A percentile compares a stretch with the other conserved stretches of the same genome.
Evolutionary conservation across 2,329 filamentous ascomycete species (phyloP).

Genomic region (Aspergillus flavus): DNA sequence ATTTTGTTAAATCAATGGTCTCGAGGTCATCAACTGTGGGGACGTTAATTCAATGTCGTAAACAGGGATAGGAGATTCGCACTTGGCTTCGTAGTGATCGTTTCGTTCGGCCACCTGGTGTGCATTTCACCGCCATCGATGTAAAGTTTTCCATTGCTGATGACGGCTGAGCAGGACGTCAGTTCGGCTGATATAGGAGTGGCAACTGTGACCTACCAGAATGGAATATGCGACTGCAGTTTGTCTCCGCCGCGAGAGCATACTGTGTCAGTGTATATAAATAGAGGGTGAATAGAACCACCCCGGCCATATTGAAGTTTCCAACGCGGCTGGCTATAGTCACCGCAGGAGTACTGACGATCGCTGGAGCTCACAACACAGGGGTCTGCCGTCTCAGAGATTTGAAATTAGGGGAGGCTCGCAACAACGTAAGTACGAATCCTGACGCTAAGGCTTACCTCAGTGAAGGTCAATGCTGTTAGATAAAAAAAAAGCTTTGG

Average conservation of each 20-base stretch:
- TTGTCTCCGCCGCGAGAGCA: not conserved
- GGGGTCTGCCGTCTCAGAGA: not conserved
- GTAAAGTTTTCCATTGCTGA: slow-evolving; percentile 10
- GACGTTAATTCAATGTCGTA: not conserved
- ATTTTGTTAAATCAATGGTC: slow-evolving; percentile 8
- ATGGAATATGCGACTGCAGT: slow-evolving; percentile 6
- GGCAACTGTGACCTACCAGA: not conserved
- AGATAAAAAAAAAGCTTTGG: not conserved
- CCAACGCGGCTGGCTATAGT: not conserved
- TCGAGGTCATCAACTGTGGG: slow-evolving; percentile 8
- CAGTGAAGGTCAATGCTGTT: not conserved
- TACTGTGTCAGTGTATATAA: not conserved
- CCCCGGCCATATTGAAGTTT: not conserved
- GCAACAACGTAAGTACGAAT: not conserved
- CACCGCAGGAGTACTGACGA: not conserved
- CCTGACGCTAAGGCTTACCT: not conserved
- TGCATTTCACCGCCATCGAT: slow-evolving; percentile 13
- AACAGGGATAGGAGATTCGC: not conserved
- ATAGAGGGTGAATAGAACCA: not conserved
- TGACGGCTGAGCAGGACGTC: not conserved
- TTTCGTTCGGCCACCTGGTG: not conserved
- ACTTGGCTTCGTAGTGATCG: slow-evolving; percentile 5
- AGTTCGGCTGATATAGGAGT: not conserved
- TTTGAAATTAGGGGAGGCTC: not conserved
- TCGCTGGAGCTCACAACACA: not conserved